Evolutionary conservation across 2,329 filamentous ascomycete genomes (phyloP), one percentile per base, ranked within the genome.

Genomic region (Escovopsis sp.): DNA sequence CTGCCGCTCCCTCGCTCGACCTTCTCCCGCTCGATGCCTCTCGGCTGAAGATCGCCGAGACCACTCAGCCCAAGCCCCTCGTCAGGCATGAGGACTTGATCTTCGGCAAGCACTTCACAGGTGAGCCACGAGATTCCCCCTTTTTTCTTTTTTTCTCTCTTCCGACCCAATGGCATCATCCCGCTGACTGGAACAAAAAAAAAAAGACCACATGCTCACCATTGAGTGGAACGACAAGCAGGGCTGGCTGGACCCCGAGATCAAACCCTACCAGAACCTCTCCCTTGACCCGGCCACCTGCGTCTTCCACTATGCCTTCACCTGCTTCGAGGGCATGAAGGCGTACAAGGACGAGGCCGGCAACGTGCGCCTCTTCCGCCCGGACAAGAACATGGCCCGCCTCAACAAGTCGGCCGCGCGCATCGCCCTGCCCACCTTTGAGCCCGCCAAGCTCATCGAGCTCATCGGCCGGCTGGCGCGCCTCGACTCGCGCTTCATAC

Each of bases 271-370:
- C 71, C 87, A 95, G 66, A 95, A 95, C 67, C 84, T 98, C 53
- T 89, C 85, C 38, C 82, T 98, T 55, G 91, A 96, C 63, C 91
- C 91, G 26, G 86, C 91, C 36, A 91, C 86, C 32, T 96, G 88
- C 67, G 91, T 96, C 48, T 89, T 98, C 67, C 91, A 98, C 74
- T 98, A 98, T 65, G 91, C 86, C 39, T 96, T 96, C 59, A 85
- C 93, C 64, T 91, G 84, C 62, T 98, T 98, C 65, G 91, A 98
- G 70, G 91, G 91, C 53, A 94, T 96, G 87, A 98, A 98, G 71
- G 91, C 91, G 46, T 98, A 98, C 74, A 93, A 89, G 65, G 86
- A 94, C 67, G 77, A 73, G 55, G 60, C 76, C 36, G 85, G 85
- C 53, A 68, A 79, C 46, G 76, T 94, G 52, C 80, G 89, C 43